Evolutionary conservation across 352 stramenopile genomes (phyloP), one percentile per base, ranked within the genome.

Genomic region (Pythium graminicola): DNA sequence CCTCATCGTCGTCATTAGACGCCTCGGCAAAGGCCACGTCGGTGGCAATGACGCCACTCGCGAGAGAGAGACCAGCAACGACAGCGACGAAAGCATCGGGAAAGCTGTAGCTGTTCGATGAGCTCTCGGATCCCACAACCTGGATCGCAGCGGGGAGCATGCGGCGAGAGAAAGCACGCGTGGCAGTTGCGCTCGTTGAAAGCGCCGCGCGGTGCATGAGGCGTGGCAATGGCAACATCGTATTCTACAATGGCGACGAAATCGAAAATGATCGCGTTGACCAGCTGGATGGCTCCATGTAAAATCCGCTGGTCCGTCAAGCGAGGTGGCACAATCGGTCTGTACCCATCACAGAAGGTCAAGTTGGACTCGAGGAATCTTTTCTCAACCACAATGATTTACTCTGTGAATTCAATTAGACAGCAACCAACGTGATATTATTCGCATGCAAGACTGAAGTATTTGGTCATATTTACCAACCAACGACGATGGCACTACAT

Each of bases 1-100:
- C 48, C 9, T 75, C 53, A 33, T 57, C 20, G 33, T 23, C 19
- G 17, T 74, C 47, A 26, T 36, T 4, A 8, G 14, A 6, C 16
- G 59, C 39, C 16, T 43, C 47, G 6, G 38, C 24, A 13, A 20
- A 32, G 17, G 40, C 36, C 1, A 24, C 40, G 27, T 19, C 31
- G 0, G 29, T 19, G 6, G 33, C 26, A 47, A 17, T 32, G 10
- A 22, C 44, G 27, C 28, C 48, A 20, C 50, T 9, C 10, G 50
- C 50, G 41, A 58, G 40, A 16, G 40, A 24, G 40, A 58, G 31
- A 9, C 20, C 45, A n/a, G 36, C 45, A 19, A 24, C 19, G 33
- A 32, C 40, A 24, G 44, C 44, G 9, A 45, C 33, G n/a, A 50
- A 2, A 7, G n/a, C n/a, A n/a, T n/a, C n/a, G n/a, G n/a, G n/a